Base-by-base conservation (phyloP, 1,284 basidiomycete species). In the Vanrija pseudolonga region DNA sequence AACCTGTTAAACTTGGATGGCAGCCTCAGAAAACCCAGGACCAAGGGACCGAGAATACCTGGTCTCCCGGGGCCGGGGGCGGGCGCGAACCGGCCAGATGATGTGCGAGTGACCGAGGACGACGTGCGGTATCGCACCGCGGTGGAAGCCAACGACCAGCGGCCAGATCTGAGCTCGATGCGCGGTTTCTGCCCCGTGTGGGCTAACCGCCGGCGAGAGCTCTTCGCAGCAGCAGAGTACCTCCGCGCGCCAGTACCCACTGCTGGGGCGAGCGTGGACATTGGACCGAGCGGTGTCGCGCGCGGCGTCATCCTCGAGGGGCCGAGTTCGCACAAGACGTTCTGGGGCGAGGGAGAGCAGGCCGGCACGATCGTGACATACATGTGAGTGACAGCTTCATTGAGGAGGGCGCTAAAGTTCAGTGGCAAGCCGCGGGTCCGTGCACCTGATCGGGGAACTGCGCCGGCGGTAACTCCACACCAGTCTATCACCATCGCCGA, bases 221-320 rank as follows among this genome's bases (percentile, higher is more conserved):
- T 75, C 4, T 57, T 60, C 17, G 53, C 53, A 4, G 68, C 66
- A 3, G 46, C 60, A 9, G 68, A 68, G 47, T 71, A 71, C 47
- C 56, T 73, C n/a, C 54, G 66, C 9, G 52, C 66, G 36, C 69
- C 72, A 17, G 53, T 50, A 1, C 53, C 49, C 23, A 70, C 66
- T 4, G 46, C 39, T 2, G 74, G 74, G 3, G 72, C 60, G 2
- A 66, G 64, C 45, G 68, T 76, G 23, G 63, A 68, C 22, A 63
- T 73, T 20, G 68, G 66, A 14, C 50, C 48, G 4, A 70, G 67
- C 3, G 72, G 72, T 0, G 45, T 72, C 6, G 74, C 74, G 0
- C 56, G 69, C 23, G 68, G 69, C 8, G 56, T 76, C 8, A 60
- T 76, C 17, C 60, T 76, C 7, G 72, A 75, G 49, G 73, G 73